phyloP scores from a whole-genome alignment of 805 yeast species.

The Saccharomycopsis sp. region DNA sequence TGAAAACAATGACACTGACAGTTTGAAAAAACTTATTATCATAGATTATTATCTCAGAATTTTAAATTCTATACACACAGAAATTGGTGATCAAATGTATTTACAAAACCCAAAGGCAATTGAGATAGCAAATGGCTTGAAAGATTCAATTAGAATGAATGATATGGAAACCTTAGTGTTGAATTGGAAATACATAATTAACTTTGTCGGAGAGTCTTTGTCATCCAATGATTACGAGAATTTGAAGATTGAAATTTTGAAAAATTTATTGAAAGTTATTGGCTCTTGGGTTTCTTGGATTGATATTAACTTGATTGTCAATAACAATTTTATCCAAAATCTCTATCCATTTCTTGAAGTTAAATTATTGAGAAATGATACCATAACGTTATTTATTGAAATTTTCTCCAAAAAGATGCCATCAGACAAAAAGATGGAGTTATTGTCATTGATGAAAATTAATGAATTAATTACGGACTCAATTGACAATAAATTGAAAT shows the following conservation, averaged over 20 bases:
- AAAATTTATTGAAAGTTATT: slow-evolving; percentile 53
- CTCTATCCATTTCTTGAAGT: slow-evolving; percentile 53
- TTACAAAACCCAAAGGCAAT: slow-evolving; percentile 51
- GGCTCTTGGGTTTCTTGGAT: slow-evolving; percentile 94
- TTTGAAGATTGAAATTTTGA: slow-evolving; percentile 41
- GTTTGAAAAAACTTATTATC: slow-evolving; percentile 28
- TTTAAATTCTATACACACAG: slow-evolving; percentile 71
- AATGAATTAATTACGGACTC: slow-evolving; percentile 28
- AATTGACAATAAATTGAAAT: slow-evolving; percentile 32
- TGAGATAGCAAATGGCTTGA: slow-evolving; percentile 62
- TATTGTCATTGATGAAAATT: slow-evolving; percentile 59
- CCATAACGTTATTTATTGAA: slow-evolving; percentile 49
- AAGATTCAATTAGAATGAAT: slow-evolving; percentile 72
- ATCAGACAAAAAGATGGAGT: slow-evolving; percentile 49
- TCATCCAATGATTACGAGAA: slow-evolving; percentile 32
- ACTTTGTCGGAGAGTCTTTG: slow-evolving; percentile 59
- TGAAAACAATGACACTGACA: slow-evolving; percentile 26
- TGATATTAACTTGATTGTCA: slow-evolving; percentile 67
- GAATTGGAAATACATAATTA: slow-evolving; percentile 63
- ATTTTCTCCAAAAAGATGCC: slow-evolving; percentile 54
- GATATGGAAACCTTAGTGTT: slow-evolving; percentile 63
- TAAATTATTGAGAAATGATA: slow-evolving; percentile 44
- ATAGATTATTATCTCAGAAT: slow-evolving; percentile 71
- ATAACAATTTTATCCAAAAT: slow-evolving; percentile 46
- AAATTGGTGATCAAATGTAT: slow-evolving; percentile 88